Evolutionary conservation across 1,284 basidiomycete genomes (phyloP), one percentile per base, ranked within the genome.

Genomic region (Ceratobasidium papillatum): DNA sequence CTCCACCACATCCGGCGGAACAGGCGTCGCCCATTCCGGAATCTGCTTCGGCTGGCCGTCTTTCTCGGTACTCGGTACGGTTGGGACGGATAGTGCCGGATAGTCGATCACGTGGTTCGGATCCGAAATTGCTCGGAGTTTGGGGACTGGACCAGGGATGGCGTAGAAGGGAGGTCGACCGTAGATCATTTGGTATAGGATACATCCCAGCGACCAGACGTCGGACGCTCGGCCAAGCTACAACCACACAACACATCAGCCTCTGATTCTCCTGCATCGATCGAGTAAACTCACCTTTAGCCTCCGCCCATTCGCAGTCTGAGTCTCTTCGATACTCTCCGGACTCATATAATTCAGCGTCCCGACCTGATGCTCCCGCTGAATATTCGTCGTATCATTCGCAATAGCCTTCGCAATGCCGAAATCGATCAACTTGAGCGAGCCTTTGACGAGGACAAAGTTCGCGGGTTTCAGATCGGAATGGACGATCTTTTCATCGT

Each of bases 101-200:
- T 90, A 97, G 11, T 91, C 88, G 77, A 97, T 96, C 36, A 85
- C 82, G 78, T 94, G 86, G 3, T 84, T 83, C 7, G 86, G 83
- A 81, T 95, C 92, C 3, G 94, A 92, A 76, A 97, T 97, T 7
- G 91, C 91, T 78, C 91, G 91, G 89, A 96, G 92, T 84, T 96
- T 96, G 78, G 93, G 92, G 74, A 91, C 91, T 45, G 95, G 88
- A 22, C 71, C 71, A 0, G 88, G 87, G 27, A 97, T 87, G 77
- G 92, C 89, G 52, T 95, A 91, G 85, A 99, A 99, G 0, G 98
- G 97, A 0, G 96, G 93, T 25, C 90, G 89, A 11, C 96, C 95
- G 80, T 98, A 99, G 14, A 99, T 89, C 96, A 99, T 99, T 82
- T 89, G 97, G 83, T 99, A 99, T 32, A 99, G 86, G 79, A 99